Conservation (phyloP, 176 grass and related monocot genomes). For the Paspalum vaginatum region DNA sequence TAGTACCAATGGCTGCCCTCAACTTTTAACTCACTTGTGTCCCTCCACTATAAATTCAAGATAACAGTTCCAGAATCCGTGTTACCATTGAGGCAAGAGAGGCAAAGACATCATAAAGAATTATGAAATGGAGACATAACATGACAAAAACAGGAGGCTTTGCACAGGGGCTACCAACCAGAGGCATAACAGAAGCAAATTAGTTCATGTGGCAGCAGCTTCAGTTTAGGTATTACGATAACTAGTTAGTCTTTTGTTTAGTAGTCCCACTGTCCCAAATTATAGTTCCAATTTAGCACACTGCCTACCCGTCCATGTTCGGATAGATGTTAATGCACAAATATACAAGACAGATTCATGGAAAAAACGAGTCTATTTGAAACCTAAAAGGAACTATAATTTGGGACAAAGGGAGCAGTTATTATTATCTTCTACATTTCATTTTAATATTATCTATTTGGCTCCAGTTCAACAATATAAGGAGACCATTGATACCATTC, state of each 20-base stretch:
- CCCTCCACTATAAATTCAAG: background rate
- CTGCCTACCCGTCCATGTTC: too few species aligned
- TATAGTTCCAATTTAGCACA: too few species aligned
- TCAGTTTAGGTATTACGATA: slow-evolving; percentile 1
- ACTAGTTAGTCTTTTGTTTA: background rate
- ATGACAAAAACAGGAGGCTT: background rate
- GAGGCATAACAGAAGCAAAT: background rate
- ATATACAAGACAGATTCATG: too few species aligned
- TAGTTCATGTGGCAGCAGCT: background rate
- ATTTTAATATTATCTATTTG: background rate
- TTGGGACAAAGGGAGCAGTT: too few species aligned
- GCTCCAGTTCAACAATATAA: slow-evolving; percentile 1
- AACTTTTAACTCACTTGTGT: background rate
- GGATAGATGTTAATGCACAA: too few species aligned
- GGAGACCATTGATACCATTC: background rate
- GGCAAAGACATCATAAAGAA: background rate
- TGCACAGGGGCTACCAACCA: background rate
- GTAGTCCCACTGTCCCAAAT: too few species aligned
- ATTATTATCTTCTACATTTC: background rate
- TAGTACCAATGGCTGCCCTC: background rate
- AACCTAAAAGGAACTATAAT: too few species aligned
- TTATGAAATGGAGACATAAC: background rate
- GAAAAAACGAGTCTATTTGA: too few species aligned
- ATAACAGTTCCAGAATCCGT: background rate
- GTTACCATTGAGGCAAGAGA: background rate